phyloP scores from a whole-genome alignment of 2,329 filamentous ascomycete species.

The Botrytis squamosa region DNA sequence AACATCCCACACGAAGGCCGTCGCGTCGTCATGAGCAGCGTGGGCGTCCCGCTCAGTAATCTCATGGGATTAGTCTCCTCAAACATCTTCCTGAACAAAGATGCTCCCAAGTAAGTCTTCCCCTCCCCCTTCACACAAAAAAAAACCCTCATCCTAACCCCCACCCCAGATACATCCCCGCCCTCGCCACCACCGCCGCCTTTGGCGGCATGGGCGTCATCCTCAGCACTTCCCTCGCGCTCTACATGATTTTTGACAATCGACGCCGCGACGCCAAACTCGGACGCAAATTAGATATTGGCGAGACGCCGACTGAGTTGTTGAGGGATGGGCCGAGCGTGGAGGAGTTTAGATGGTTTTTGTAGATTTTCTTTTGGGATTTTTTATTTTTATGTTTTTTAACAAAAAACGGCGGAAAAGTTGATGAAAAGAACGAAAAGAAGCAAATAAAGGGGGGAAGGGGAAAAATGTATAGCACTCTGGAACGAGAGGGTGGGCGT shows the following conservation, averaged over 20 bases:
- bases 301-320: slow-evolving; percentile 55
- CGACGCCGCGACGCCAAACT: slow-evolving; percentile 32
- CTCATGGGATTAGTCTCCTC: slow-evolving; percentile 67
- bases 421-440: no score
- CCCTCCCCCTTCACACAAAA: slow-evolving; percentile 36
- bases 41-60: slow-evolving; percentile 62
- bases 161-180: slow-evolving; percentile 52
- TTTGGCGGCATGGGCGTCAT: slow-evolving; percentile 62
- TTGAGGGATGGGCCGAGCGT: slow-evolving; percentile 54
- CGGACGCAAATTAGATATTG: slow-evolving; percentile 34
- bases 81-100: slow-evolving; percentile 65
- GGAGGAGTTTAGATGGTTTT: slow-evolving; percentile 58
- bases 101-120: slow-evolving; percentile 56
- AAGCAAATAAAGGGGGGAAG: no score
- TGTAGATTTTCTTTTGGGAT: slow-evolving; percentile 32
- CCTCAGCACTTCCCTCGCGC: slow-evolving; percentile 54
- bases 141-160: slow-evolving; percentile 43
- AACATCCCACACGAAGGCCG: slow-evolving; percentile 64
- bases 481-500: no score
- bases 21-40: slow-evolving; percentile 58
- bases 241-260: slow-evolving; percentile 60
- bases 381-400: no score
- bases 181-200: slow-evolving; percentile 62
- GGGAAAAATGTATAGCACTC: no score
- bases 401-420: no score